Evolutionary conservation across 495 filamentous ascomycete species (phyloP), one percentile per base, ranked within the genome.

Genomic region (Recurvomyces mirabilis): DNA sequence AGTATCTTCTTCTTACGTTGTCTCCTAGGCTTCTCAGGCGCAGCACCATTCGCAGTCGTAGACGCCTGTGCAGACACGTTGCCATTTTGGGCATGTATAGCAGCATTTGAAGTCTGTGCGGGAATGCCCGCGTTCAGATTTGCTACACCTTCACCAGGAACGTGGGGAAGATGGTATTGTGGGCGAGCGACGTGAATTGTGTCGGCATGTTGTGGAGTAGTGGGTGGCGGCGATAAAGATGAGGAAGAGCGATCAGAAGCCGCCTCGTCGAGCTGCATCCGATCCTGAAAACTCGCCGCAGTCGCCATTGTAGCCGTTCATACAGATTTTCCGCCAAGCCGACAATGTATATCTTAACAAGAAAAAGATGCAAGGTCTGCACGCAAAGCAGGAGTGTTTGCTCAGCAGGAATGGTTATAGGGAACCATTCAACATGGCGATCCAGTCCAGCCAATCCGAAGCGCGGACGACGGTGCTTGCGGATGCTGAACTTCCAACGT

Each of bases 181-280:
- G 51, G 41, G 18, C 21, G 42, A 13, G 49, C 28, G 41, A 52
- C 53, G 28, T 21, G 43, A 35, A 49, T 52, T 23, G 45, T 51
- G 31, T 56, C 48, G 28, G 34, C 5, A 28, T 43, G 24, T 30
- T 47, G 48, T n/a, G 53, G 53, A 13, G 47, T 48, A 4, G 24
- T 47, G 14, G 53, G 53, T 29, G 52, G 55, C 28, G 55, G 46
- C 29, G 55, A 58, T 22, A 58, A 33, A 1, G 51, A 49, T 5
- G 47, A 52, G 3, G 48, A 48, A 14, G 18, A 37, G 23, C 30
- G 39, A 25, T 51, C 47, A 3, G 47, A 51, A 37, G 47, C 40
- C 1, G 18, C 38, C 12, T 40, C 22, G 31, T 31, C 40, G 47
- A 33, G 30, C 9, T 41, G 17, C 46, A 43, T 43, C 24, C 19